Percentiles rank a stretch among this genome's conserved stretches.
Conservation (phyloP, 2,329 filamentous ascomycete species). For the Fusarium compactum region DNA sequence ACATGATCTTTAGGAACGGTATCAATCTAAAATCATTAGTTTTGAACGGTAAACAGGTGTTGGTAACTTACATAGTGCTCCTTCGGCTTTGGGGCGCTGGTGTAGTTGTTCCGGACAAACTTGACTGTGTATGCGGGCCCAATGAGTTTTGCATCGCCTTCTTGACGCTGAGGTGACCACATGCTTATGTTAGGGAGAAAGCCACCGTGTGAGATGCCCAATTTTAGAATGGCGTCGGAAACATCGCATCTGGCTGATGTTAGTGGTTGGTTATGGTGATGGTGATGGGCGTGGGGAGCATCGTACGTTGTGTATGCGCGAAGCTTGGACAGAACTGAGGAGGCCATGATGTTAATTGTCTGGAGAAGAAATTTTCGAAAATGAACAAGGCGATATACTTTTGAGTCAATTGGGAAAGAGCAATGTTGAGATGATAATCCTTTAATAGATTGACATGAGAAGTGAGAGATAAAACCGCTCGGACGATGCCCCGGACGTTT, state of each 20-base stretch:
- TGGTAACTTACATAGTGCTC: neutral
- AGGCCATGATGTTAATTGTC: neutral
- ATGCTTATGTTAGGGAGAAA: slow-evolving; percentile 5
- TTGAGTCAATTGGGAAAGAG: rapidly evolving
- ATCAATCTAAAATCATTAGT: slow-evolving; percentile 6
- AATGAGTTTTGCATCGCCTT: neutral
- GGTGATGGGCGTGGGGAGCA: too few relatives aligned
- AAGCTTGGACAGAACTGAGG: neutral
- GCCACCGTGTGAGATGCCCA: neutral
- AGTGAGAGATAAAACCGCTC: neutral
- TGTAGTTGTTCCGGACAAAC: neutral
- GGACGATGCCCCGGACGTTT: rapidly evolving
- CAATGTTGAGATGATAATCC: neutral
- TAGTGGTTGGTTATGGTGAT: neutral
- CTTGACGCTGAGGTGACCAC: neutral
- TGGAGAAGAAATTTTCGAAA: too few relatives aligned
- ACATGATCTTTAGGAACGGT: slow-evolving; percentile 21
- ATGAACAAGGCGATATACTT: too few relatives aligned
- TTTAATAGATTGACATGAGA: neutral
- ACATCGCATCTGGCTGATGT: neutral
- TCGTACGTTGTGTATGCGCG: neutral
- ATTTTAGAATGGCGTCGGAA: neutral
- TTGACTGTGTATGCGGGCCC: neutral
- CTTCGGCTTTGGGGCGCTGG: neutral
- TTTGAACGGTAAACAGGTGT: too few relatives aligned